Conservation (phyloP, 139 green algal species). For the Chlamydomonas sphaeroides region DNA sequence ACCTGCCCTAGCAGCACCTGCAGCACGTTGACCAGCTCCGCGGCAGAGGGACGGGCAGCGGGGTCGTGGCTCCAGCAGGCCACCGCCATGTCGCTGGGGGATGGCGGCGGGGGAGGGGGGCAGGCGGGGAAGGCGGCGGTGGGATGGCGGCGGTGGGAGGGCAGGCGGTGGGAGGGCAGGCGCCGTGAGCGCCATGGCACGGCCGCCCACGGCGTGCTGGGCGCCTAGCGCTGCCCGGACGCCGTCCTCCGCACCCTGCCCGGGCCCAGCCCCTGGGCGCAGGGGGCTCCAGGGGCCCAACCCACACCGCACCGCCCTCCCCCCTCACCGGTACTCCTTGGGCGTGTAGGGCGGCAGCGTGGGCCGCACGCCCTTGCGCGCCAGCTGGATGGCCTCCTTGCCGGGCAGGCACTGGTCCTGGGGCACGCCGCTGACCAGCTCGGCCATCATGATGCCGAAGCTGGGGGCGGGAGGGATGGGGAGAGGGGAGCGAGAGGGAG, state of each 20-base stretch:
- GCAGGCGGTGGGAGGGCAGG: neutral
- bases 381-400: conserved; percentile 39
- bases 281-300: too few relatives aligned
- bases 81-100: conserved; percentile 10
- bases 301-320: too few relatives aligned
- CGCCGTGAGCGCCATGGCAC: neutral
- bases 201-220: too few relatives aligned
- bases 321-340: conserved; percentile 26
- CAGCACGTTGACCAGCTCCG: conserved; percentile 38
- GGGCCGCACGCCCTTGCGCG: conserved; percentile 24
- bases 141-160: neutral
- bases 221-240: too few relatives aligned
- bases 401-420: conserved; percentile 27
- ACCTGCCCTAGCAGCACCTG: conserved; percentile 32
- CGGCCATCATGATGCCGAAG: conserved; percentile 36
- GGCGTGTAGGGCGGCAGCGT: conserved; percentile 18
- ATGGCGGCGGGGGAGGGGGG: too few relatives aligned
- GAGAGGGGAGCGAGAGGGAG: too few relatives aligned
- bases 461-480: neutral
- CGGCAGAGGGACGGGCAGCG: neutral
- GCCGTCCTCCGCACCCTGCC: neutral
- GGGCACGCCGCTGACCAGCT: conserved; percentile 14
- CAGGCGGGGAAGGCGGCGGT: neutral
- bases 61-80: conserved; percentile 37
- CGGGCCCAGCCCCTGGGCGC: too few relatives aligned